Evolutionary conservation across 2,329 filamentous ascomycete genomes (phyloP), one percentile per base, ranked within the genome.

Genomic region (Trichoderma brevicompactum): DNA sequence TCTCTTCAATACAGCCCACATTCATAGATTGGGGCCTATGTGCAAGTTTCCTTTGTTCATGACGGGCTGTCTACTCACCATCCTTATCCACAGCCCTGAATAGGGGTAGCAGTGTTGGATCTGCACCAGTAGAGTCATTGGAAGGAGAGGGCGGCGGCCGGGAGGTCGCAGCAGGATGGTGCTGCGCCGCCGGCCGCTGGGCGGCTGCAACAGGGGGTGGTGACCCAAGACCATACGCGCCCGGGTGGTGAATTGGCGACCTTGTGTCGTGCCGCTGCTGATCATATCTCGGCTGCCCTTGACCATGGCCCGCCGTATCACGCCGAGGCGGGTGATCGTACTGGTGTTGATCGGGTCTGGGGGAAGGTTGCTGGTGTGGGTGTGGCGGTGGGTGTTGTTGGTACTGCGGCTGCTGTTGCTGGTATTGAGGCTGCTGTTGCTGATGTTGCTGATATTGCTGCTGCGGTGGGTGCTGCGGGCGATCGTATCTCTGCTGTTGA

Each of bases 61-160:
- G 17, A 8, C 7, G 17, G 52, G 4, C 7, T n/a, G 12, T 40
- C 38, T 36, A 78, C 81, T 71, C 80, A 91, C 91, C 84, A 78
- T 92, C 85, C 74, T 92, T 94, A 79, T 99, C 96, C 13, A 97
- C 94, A 1, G 93, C 92, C 67, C 91, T 86, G 80, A 98, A 99
- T 32, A 98, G 82, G 4, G 91, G 91, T 76, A 92, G 87, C 17
- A 99, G 83, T 0, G 87, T 89, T n/a, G 89, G 84, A 73, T 94
- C 90, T 59, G 88, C 85, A 54, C 80, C 80, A 38, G 74, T 77
- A 15, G 82, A 72, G 34, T 83, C 73, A 70, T 81, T 77, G 69
- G 85, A 79, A 68, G 92, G 85, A 70, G 88, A 87, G 69, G 87
- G 85, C 71, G 92, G 86, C 71, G 89, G 86, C 71, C 88, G 84